A percentile compares a stretch with the other conserved stretches of the same genome.
Conservation (phyloP, 2,329 filamentous ascomycete species). For the Xenosphaeropsis pyriputrescens region DNA sequence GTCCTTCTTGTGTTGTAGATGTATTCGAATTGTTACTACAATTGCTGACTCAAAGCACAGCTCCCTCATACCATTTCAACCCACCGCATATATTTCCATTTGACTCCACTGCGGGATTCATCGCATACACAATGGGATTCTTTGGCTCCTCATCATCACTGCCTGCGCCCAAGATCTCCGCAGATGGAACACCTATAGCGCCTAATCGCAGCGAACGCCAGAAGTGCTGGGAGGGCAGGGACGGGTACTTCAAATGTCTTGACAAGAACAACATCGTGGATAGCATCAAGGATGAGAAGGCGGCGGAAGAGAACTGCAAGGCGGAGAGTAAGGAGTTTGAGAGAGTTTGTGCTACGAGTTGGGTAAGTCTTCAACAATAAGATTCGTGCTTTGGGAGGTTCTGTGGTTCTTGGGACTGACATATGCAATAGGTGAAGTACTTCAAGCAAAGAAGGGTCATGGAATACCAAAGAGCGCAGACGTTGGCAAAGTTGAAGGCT, state of each 20-base stretch:
- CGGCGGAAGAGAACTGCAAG: conserved; percentile 41
- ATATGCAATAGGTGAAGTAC: conserved; percentile 30
- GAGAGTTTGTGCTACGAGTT: conserved; percentile 73
- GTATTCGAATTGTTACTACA: too few relatives aligned
- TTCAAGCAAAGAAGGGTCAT: conserved; percentile 95
- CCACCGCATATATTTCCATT: too few relatives aligned
- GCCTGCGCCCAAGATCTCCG: conserved; percentile 27
- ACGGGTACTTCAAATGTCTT: conserved; percentile 78
- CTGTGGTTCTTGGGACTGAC: not conserved
- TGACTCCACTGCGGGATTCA: not conserved
- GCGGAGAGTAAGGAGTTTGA: conserved; percentile 56
- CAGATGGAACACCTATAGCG: conserved; percentile 53
- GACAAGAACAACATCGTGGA: conserved; percentile 74
- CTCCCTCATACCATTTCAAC: too few relatives aligned
- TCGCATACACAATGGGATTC: conserved; percentile 30
- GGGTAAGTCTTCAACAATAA: conserved; percentile 44
- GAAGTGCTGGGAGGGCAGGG: conserved; percentile 80
- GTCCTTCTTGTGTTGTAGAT: too few relatives aligned
- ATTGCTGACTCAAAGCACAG: too few relatives aligned
- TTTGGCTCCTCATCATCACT: conserved; percentile 21
- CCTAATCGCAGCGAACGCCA: conserved; percentile 74
- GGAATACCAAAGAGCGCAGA: conserved; percentile 73
- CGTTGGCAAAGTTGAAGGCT: conserved; percentile 58
- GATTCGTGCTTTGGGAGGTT: not conserved
- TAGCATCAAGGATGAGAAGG: conserved; percentile 41